These are phyloP conservation scores for Allomyces arbusculus DNA, from an alignment of 192 early-diverging fungal species.

Conservation along the genomic window DNA sequence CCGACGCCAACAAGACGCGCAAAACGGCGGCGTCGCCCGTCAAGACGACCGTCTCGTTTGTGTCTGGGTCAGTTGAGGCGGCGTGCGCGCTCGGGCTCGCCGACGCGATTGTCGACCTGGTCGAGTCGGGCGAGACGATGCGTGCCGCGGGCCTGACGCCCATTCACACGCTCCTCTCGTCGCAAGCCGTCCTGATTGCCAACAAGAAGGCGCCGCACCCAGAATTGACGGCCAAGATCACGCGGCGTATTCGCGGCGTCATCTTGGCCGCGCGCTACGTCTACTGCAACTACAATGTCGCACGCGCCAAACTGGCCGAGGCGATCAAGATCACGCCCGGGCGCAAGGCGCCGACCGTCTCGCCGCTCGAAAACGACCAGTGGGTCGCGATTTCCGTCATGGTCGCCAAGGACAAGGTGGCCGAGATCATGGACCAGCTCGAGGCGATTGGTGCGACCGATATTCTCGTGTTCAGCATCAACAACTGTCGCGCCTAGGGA, in stretches of 20 bases:
- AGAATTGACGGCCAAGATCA: conserved; percentile 54
- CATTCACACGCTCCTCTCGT: conserved; percentile 58
- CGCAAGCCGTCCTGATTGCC: conserved; percentile 78
- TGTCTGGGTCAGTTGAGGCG: conserved; percentile 85
- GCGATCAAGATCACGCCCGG: conserved; percentile 73
- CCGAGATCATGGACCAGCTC: conserved; percentile 77
- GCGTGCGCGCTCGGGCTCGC: conserved; percentile 90
- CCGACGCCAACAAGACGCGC: conserved; percentile 15
- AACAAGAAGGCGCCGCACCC: conserved; percentile 57
- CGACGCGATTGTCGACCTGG: conserved; percentile 68
- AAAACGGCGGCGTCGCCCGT: conserved; percentile 7
- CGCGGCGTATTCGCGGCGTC: conserved; percentile 72
- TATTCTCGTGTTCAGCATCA: conserved; percentile 64
- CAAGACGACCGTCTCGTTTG: conserved; percentile 62
- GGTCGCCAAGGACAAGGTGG: conserved; percentile 57
- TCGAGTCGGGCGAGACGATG: conserved; percentile 98
- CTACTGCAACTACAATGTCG: conserved; percentile 79
- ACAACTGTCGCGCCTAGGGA: conserved; percentile 51
- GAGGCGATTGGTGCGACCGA: conserved; percentile 71
- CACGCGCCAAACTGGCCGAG: conserved; percentile 30
- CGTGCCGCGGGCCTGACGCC: conserved; percentile 85
- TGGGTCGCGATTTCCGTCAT: conserved; percentile 87
- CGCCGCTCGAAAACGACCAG: conserved; percentile 53
- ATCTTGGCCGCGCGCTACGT: conserved; percentile 75
- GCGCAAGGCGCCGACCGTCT: conserved; percentile 78